Evolutionary conservation across 352 stramenopile genomes (phyloP).

Genomic region (Globisporangium splendens): DNA sequence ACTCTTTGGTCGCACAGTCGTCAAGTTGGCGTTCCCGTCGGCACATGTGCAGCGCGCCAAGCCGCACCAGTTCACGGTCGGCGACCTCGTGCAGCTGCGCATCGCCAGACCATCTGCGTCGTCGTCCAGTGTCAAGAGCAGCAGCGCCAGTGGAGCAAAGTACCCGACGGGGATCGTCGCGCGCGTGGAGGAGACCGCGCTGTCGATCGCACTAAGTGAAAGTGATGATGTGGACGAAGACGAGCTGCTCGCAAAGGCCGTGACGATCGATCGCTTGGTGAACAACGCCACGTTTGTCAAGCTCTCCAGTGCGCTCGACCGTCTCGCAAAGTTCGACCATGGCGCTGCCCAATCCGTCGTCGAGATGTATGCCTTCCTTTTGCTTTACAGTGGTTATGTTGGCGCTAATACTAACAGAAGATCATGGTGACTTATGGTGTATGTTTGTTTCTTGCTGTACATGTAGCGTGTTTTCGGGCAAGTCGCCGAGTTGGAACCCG

Average conservation of each 20-base stretch:
- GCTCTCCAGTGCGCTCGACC: constrained; percentile 55
- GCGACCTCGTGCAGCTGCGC: constrained; percentile 82
- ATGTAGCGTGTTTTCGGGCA: constrained; percentile 49
- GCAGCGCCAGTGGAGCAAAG: constrained; percentile 18
- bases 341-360: constrained; percentile 54
- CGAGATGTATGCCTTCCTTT: constrained; percentile 35
- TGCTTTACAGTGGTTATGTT: background rate
- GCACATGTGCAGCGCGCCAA: constrained; percentile 25
- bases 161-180: constrained; percentile 62
- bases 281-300: constrained; percentile 87
- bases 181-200: constrained; percentile 48
- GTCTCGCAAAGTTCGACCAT: constrained; percentile 61
- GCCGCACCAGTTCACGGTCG: constrained; percentile 78
- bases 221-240: constrained; percentile 57
- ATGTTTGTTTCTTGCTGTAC: background rate
- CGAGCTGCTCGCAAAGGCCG: constrained; percentile 22
- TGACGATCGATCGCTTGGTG: constrained; percentile 78
- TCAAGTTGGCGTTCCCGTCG: constrained; percentile 51
- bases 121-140: too few species aligned
- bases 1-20: constrained; percentile 65
- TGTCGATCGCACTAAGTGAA: constrained; percentile 55
- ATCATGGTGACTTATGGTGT: background rate
- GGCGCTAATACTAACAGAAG: background rate
- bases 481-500: constrained; percentile 44
- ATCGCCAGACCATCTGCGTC: background rate